Evolutionary conservation across 495 filamentous ascomycete genomes (phyloP).

Genomic region (Daldinia concentrica): DNA sequence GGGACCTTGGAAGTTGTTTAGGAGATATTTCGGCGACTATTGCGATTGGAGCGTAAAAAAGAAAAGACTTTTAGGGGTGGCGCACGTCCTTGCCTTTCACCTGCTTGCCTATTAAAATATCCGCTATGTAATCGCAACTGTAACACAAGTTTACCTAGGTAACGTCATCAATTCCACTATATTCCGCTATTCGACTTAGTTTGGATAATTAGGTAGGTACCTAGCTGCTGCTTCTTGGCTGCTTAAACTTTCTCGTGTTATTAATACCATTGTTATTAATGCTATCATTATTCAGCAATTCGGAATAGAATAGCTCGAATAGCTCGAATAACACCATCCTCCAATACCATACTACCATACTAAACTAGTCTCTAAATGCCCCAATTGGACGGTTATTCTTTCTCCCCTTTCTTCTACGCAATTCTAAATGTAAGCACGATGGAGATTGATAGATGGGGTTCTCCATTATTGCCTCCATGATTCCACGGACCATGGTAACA

Average conservation of each 20-base stretch:
- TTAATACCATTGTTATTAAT: neutral
- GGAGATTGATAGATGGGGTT: neutral
- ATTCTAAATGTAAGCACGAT: neutral
- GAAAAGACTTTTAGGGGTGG: neutral
- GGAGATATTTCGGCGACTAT: conserved; percentile 26
- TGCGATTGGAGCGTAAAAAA: conserved; percentile 13
- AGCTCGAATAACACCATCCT: neutral
- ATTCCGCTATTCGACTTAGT: neutral
- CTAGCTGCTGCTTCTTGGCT: too few species aligned
- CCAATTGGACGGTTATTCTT: neutral
- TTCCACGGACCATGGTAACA: neutral
- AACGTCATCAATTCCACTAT: neutral
- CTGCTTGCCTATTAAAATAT: neutral
- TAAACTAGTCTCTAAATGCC: neutral
- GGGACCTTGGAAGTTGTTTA: neutral
- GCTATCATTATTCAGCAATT: conserved; percentile 3
- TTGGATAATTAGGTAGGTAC: neutral
- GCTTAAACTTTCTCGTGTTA: neutral
- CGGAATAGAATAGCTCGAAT: neutral
- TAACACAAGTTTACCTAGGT: neutral
- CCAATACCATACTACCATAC: neutral
- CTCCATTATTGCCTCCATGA: neutral
- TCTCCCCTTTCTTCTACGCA: conserved; percentile 1
- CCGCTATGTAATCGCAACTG: conserved; percentile 1
- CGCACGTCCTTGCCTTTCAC: neutral